Evolutionary conservation across 2,329 filamentous ascomycete species (phyloP), one percentile per base, ranked within the genome.

Genomic region (Scedosporium aurantiacum): DNA sequence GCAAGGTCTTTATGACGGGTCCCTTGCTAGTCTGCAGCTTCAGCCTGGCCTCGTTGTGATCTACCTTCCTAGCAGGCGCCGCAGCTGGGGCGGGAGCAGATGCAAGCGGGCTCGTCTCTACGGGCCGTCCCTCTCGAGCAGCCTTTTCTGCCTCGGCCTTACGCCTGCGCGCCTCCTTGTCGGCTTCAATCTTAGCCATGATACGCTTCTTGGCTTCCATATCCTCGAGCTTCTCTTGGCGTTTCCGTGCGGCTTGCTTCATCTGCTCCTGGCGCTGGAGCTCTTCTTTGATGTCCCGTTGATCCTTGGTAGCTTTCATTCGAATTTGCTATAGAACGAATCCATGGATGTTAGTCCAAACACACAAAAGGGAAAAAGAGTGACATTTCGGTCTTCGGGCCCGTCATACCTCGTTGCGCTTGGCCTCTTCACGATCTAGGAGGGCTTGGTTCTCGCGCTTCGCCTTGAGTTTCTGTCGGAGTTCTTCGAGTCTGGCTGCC

Each of bases 121-220:
- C 72, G 16, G 78, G 76, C 60, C 83, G 79, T n/a, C 93, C 92
- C 66, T 91, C 90, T n/a, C 93, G 83, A 61, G 85, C 84, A 0
- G 92, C 92, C 76, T 93, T 96, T 67, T 91, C 89, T 62, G 85
- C 80, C 69, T 96, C 94, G 2, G 90, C 87, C 72, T 94, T 96
- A 65, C 88, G 82, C 65, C 89, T 86, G 60, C 94, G 86, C 69
- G 93, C 91, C 67, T 90, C 89, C 79, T 95, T 97, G 77, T 97
- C 92, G 14, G 89, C 92, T 67, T 94, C 92, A 65, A 99, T 96
- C 80, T 92, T 92, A 62, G 91, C 92, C 75, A 91, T 88, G 72
- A 97, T 93, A 41, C 89, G 85, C 74, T 88, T 90, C 79, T 93
- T 94, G 10, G 91, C 93, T 52, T 91, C 90, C 7, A 88, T 73